A percentile compares a stretch with the other conserved stretches of the same genome.
Evolutionary conservation across 345 rosid genomes (phyloP).

Genomic region (Excoecaria agallocha): DNA sequence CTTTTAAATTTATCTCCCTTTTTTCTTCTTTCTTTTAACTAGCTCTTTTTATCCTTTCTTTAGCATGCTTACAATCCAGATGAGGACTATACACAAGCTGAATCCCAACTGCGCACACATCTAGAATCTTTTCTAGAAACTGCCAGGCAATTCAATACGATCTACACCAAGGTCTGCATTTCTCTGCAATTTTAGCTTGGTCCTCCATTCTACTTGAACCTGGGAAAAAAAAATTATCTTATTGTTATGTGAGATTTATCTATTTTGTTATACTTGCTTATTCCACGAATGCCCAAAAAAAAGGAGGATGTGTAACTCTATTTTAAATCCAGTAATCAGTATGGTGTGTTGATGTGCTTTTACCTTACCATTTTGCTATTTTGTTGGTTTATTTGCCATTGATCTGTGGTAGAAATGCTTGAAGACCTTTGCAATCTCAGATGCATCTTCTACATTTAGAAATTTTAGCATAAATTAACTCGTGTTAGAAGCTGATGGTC

Average conservation of each 20-base stretch:
- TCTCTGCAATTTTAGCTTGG: not conserved
- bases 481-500: not conserved
- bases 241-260: not conserved
- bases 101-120: slow-evolving; percentile 70
- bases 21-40: not conserved
- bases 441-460: not conserved
- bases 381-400: not conserved
- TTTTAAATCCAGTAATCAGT: not conserved
- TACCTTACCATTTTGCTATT: slow-evolving; percentile 1
- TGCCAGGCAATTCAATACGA: slow-evolving; percentile 85
- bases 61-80: slow-evolving; percentile 97
- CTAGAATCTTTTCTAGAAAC: slow-evolving; percentile 91
- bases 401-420: not conserved
- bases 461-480: not conserved
- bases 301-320: not conserved
- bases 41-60: not conserved
- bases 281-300: not conserved
- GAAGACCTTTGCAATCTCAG: not conserved
- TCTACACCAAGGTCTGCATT: slow-evolving; percentile 77
- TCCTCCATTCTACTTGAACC: slow-evolving; percentile 9
- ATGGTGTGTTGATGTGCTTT: not conserved
- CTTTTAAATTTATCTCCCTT: not conserved
- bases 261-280: not conserved
- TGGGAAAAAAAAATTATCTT: not conserved
- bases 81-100: slow-evolving; percentile 89